Evolutionary conservation across 2,329 filamentous ascomycete species (phyloP).

Genomic region (Juglanconis sp.): DNA sequence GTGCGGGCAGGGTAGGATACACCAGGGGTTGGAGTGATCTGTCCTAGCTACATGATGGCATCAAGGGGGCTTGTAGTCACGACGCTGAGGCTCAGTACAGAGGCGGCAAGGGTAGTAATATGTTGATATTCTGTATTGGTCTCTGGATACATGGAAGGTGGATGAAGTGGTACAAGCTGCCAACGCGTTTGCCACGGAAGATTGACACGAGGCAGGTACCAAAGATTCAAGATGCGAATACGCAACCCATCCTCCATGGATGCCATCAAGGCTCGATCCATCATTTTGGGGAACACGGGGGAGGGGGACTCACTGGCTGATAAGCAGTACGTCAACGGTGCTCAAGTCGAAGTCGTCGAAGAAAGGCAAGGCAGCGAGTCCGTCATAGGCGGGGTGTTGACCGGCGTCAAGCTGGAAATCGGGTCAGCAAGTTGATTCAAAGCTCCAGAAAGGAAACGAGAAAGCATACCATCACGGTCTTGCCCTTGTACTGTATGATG

Average conservation of each 20-base stretch:
- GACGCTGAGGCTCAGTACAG: slow-evolving; percentile 16
- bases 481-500: slow-evolving; percentile 98
- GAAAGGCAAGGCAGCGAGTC: slow-evolving; percentile 88
- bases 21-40: not conserved
- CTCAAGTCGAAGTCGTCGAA: slow-evolving; percentile 98
- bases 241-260: slow-evolving; percentile 13
- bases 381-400: slow-evolving; percentile 94
- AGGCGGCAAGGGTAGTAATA: slow-evolving; percentile 18
- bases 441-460: not conserved
- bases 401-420: slow-evolving; percentile 80
- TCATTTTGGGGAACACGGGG: slow-evolving; percentile 11
- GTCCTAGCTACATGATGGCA: slow-evolving; percentile 14
- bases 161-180: not conserved
- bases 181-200: not conserved
- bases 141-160: slow-evolving; percentile 22
- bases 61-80: slow-evolving; percentile 12
- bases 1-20: not conserved
- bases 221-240: slow-evolving; percentile 8
- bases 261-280: slow-evolving; percentile 14
- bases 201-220: not conserved
- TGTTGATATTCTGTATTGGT: slow-evolving; percentile 25
- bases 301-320: slow-evolving; percentile 85
- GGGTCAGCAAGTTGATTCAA: slow-evolving; percentile 7
- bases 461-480: slow-evolving; percentile 87
- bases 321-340: slow-evolving; percentile 92